These are phyloP conservation scores for Priceomyces fermenticarens DNA, from an alignment of 805 yeast genomes.

Conservation along the genomic window DNA sequence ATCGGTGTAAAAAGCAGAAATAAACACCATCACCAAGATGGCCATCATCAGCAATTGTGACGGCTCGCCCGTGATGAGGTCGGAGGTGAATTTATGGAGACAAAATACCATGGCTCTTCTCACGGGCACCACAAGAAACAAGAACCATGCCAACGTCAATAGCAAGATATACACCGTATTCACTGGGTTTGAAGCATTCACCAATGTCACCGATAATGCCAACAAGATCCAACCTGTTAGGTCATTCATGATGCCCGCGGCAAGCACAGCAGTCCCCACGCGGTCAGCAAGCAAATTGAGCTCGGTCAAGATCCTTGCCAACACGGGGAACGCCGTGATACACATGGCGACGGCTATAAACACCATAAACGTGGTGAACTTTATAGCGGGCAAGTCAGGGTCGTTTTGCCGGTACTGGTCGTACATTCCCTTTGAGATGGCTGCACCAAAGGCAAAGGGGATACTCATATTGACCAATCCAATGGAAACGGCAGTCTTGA, in stretches of 20 bases:
- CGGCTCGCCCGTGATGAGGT: slow-evolving; percentile 57
- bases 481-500: slow-evolving; percentile 60
- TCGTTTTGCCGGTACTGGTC: slow-evolving; percentile 45
- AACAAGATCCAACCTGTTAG: slow-evolving; percentile 77
- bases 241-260: slow-evolving; percentile 82
- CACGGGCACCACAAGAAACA: slow-evolving; percentile 57
- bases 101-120: slow-evolving; percentile 45
- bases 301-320: slow-evolving; percentile 76
- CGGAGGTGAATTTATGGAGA: slow-evolving; percentile 48
- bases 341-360: slow-evolving; percentile 82
- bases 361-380: slow-evolving; percentile 73
- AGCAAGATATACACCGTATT: slow-evolving; percentile 67
- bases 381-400: slow-evolving; percentile 29
- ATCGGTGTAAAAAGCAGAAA: slow-evolving; percentile 75
- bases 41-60: slow-evolving; percentile 58
- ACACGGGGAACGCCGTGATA: slow-evolving; percentile 82
- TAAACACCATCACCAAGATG: slow-evolving; percentile 54
- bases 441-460: slow-evolving; percentile 79
- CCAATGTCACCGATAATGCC: slow-evolving; percentile 73
- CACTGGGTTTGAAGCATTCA: slow-evolving; percentile 67
- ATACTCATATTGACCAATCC: slow-evolving; percentile 71
- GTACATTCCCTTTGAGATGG: slow-evolving; percentile 65
- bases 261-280: slow-evolving; percentile 68
- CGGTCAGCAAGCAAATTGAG: slow-evolving; percentile 66
- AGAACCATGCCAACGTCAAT: slow-evolving; percentile 66